Conservation (phyloP, 2,329 filamentous ascomycete species). For the Alternaria ethzedia region DNA sequence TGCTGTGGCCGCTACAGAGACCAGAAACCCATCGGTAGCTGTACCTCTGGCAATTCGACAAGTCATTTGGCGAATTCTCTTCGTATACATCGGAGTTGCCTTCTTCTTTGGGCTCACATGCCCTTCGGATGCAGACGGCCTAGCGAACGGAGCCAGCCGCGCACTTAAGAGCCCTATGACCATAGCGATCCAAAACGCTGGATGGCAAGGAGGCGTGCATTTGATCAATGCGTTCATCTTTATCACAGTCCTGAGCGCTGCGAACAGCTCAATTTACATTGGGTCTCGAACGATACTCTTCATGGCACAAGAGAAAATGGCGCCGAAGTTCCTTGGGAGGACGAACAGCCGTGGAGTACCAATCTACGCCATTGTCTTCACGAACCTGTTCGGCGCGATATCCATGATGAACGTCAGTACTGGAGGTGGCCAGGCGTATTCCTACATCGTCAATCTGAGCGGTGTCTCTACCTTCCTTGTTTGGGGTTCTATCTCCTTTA, state of each 20-base stretch:
- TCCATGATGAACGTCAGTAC: slow-evolving; percentile 77
- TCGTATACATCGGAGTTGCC: slow-evolving; percentile 54
- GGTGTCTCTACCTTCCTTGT: slow-evolving; percentile 75
- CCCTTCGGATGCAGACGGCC: slow-evolving; percentile 68
- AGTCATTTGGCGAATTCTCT: slow-evolving; percentile 53
- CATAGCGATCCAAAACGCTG: slow-evolving; percentile 68
- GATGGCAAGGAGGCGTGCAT: slow-evolving; percentile 74
- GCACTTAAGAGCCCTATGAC: slow-evolving; percentile 65
- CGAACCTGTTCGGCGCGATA: slow-evolving; percentile 73
- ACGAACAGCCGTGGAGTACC: slow-evolving; percentile 70
- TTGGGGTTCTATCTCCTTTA: slow-evolving; percentile 73
- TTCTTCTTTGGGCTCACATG: slow-evolving; percentile 68
- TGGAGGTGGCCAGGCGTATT: slow-evolving; percentile 68
- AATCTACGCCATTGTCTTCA: slow-evolving; percentile 67
- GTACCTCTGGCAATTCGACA: slow-evolving; percentile 56
- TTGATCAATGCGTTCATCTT: slow-evolving; percentile 72
- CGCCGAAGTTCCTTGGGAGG: slow-evolving; percentile 71
- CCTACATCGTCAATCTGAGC: slow-evolving; percentile 72
- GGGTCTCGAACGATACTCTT: slow-evolving; percentile 75
- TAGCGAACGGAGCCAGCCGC: slow-evolving; percentile 67
- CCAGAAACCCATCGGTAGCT: slow-evolving; percentile 53
- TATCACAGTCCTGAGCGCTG: slow-evolving; percentile 66
- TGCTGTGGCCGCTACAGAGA: slow-evolving; percentile 46
- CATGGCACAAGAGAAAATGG: slow-evolving; percentile 76
- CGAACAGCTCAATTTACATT: slow-evolving; percentile 78